These are phyloP conservation scores for Schwanniomyces sp. DNA, from an alignment of 805 yeast species.

Conservation along the genomic window DNA sequence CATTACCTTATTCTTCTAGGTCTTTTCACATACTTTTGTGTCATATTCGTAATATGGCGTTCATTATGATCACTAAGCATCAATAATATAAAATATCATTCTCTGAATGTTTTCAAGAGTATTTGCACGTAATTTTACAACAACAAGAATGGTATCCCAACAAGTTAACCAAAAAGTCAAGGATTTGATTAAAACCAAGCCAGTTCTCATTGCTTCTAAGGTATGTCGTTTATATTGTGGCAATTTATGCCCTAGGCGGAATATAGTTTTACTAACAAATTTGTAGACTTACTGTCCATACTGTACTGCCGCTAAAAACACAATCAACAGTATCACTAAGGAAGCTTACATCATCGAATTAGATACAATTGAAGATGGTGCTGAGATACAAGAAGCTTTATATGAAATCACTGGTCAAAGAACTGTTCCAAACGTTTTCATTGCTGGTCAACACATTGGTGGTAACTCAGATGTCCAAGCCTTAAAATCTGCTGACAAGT, in stretches of 20 bases:
- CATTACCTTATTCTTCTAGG: too few species aligned
- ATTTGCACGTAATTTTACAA: conserved; percentile 8
- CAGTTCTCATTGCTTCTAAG: conserved; percentile 80
- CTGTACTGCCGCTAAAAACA: conserved; percentile 42
- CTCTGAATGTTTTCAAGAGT: conserved; percentile 8
- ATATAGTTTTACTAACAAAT: conserved; percentile 11
- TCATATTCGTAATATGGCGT: background rate
- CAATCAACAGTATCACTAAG: conserved; percentile 37
- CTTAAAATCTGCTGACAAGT: conserved; percentile 60
- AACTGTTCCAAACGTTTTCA: conserved; percentile 92
- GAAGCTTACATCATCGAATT: conserved; percentile 58
- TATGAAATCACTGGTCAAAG: conserved; percentile 79
- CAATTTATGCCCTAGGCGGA: too few species aligned
- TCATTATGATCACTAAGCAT: background rate
- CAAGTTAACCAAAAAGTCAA: conserved; percentile 59
- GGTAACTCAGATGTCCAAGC: conserved; percentile 89
- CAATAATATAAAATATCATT: background rate
- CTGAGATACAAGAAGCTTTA: conserved; percentile 78
- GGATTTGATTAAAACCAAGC: conserved; percentile 60
- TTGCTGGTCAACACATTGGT: conserved; percentile 90
- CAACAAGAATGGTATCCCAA: conserved; percentile 54
- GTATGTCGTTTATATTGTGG: conserved; percentile 35
- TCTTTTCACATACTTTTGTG: background rate
- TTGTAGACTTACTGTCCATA: conserved; percentile 43
- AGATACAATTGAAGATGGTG: conserved; percentile 65